Evolutionary conservation across 768 basidiomycete genomes (phyloP), one percentile per base, ranked within the genome.

Genomic region (Amanita molliuscula): DNA sequence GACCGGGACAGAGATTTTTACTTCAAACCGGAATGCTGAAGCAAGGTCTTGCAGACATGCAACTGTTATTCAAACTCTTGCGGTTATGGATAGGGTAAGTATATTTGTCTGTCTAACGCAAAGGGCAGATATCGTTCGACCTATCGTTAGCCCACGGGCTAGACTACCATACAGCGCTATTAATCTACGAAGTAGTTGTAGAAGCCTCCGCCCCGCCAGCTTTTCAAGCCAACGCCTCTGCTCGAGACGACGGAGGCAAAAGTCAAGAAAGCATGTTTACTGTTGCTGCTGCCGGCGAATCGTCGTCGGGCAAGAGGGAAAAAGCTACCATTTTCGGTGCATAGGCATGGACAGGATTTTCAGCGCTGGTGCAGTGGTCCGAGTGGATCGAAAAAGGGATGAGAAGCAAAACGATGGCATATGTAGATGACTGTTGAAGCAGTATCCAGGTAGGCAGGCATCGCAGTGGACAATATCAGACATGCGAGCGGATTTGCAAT

Each of bases 91-190:
- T 59, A 89, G 82, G 71, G 90, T 89, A 53, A 11, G 70, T 48
- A 8, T 20, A 34, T 11, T 18, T 49, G 16, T 15, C 7, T 35
- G 16, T 6, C 37, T 48, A 40, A 38, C 18, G 28, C 51, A n/a
- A 55, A 28, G 0, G 11, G 20, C 55, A 93, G 88, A 78, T 99
- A 59, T 94, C 90, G 2, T 97, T 99, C 61, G 95, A 99, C 65
- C 77, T 98, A 55, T 96, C 93, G 2, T 80, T 99, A 11, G 95
- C 95, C n/a, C 85, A 96, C 28, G 95, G 95, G 34, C 77, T 98
- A 18, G 96, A 98, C 65, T 98, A 99, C 67, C 98, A 99, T 67
- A 99, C 95, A 1, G 96, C 95, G 15, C n/a, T n/a, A n/a, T 84
- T 99, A 59, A 98, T 98, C 63, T 98, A 95, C 67, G 95, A 99